Evolutionary conservation across 768 basidiomycete species (phyloP).

Genomic region (Omphalotus guepiniiformis): DNA sequence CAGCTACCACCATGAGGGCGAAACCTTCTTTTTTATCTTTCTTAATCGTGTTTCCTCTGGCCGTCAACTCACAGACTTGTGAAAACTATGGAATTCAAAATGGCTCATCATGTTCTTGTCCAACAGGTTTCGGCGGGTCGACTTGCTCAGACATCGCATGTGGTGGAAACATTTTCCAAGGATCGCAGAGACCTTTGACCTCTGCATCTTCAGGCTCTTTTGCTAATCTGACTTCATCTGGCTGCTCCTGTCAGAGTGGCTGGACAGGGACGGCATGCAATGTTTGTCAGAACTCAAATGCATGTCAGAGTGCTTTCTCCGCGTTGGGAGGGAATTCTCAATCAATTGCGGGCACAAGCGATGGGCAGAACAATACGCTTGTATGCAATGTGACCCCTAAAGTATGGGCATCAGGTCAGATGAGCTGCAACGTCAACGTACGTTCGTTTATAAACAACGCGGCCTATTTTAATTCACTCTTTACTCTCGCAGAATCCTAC

Average conservation of each 20-base stretch:
- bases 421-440: conserved; percentile 83
- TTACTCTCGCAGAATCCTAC: conserved; percentile 90
- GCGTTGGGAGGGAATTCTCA: conserved; percentile 6
- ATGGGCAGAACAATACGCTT: conserved; percentile 57
- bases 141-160: conserved; percentile 70
- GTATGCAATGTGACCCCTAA: conserved; percentile 66
- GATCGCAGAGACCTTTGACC: conserved; percentile 50
- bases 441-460: conserved; percentile 21
- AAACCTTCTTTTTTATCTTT: conserved; percentile 11
- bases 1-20: neutral
- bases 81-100: conserved; percentile 63
- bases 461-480: neutral
- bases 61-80: conserved; percentile 42
- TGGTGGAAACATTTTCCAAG: conserved; percentile 79
- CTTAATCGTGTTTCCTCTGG: conserved; percentile 11
- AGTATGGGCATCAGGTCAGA: conserved; percentile 76
- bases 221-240: conserved; percentile 62
- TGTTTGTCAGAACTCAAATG: conserved; percentile 63
- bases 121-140: conserved; percentile 73
- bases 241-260: conserved; percentile 66
- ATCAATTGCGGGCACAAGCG: conserved; percentile 18
- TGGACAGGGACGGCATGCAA: conserved; percentile 82
- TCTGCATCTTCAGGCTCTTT: conserved; percentile 37
- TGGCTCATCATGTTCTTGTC: conserved; percentile 66
- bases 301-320: conserved; percentile 64